Conservation (phyloP, 2,329 filamentous ascomycete genomes). For the Cercospora zeina region DNA sequence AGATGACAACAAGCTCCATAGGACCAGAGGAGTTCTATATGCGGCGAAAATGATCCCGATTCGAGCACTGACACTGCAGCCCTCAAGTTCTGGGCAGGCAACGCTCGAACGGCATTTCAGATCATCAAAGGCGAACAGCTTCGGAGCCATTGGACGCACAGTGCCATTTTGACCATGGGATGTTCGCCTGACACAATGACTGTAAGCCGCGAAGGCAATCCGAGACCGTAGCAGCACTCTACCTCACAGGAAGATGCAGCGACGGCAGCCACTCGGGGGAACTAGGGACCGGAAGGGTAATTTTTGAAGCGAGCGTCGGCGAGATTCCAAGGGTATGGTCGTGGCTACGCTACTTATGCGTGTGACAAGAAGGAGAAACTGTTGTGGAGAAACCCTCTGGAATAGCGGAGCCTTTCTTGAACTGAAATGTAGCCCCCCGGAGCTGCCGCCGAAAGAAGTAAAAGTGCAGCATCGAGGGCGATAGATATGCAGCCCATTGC, state of each 20-base stretch:
- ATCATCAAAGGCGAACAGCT: constrained; percentile 34
- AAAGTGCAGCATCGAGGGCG: no score
- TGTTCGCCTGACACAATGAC: constrained; percentile 45
- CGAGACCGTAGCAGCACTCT: constrained; percentile 6
- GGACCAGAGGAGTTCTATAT: no score
- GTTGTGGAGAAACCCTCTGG: constrained; percentile 41
- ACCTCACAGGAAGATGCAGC: constrained; percentile 49
- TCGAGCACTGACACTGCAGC: background rate
- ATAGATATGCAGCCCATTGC: no score
- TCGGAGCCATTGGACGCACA: constrained; percentile 39
- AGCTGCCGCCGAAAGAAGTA: no score
- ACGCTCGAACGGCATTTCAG: constrained; percentile 16
- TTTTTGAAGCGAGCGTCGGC: constrained; percentile 32
- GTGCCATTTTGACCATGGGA: constrained; percentile 45
- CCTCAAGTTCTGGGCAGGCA: constrained; percentile 2
- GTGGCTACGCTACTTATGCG: background rate
- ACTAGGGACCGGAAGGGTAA: no score
- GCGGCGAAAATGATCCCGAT: background rate
- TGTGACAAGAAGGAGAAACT: constrained; percentile 40
- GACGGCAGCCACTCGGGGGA: constrained; percentile 46
- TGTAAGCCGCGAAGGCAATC: constrained; percentile 47
- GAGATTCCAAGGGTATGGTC: constrained; percentile 29
- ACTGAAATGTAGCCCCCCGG: background rate
- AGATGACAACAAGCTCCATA: background rate
- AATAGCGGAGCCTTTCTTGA: background rate